Conservation (phyloP, 1,284 basidiomycete genomes). For the Malassezia sympodialis region DNA sequence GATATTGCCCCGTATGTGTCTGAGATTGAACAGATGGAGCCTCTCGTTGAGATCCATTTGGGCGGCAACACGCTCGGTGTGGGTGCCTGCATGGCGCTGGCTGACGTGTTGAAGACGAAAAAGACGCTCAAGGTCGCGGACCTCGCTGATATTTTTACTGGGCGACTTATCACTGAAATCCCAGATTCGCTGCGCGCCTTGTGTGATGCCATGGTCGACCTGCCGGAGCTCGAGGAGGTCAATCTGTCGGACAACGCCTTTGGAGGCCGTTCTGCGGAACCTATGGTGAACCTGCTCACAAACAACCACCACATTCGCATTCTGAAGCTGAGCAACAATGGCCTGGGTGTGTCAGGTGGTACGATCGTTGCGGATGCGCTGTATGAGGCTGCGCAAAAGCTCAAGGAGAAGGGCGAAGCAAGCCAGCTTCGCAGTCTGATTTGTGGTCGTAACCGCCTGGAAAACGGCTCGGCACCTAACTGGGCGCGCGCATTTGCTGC, state of each 20-base stretch:
- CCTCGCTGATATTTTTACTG: constrained; percentile 96
- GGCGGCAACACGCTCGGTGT: constrained; percentile 94
- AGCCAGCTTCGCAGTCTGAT: constrained; percentile 71
- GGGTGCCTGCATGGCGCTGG: constrained; percentile 76
- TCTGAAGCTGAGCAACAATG: constrained; percentile 92
- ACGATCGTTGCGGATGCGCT: constrained; percentile 75
- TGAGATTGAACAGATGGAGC: constrained; percentile 58
- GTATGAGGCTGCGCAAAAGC: constrained; percentile 63
- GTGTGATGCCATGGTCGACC: constrained; percentile 72
- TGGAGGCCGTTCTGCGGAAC: constrained; percentile 86
- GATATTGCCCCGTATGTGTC: constrained; percentile 65
- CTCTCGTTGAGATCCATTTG: constrained; percentile 70
- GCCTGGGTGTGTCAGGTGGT: constrained; percentile 85
- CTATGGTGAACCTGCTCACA: constrained; percentile 71
- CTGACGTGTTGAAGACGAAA: constrained; percentile 65
- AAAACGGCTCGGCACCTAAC: constrained; percentile 71
- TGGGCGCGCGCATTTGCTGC: constrained; percentile 83
- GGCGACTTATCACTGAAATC: constrained; percentile 88
- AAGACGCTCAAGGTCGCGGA: constrained; percentile 73
- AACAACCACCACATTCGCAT: constrained; percentile 59
- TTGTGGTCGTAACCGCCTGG: constrained; percentile 87
- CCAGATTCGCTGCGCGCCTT: constrained; percentile 78
- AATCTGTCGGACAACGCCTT: constrained; percentile 94
- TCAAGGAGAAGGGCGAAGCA: constrained; percentile 58
- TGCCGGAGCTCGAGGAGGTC: constrained; percentile 71